Evolutionary conservation across 192 early-diverging fungal species (phyloP).

Genomic region (Piromyces sp.): DNA sequence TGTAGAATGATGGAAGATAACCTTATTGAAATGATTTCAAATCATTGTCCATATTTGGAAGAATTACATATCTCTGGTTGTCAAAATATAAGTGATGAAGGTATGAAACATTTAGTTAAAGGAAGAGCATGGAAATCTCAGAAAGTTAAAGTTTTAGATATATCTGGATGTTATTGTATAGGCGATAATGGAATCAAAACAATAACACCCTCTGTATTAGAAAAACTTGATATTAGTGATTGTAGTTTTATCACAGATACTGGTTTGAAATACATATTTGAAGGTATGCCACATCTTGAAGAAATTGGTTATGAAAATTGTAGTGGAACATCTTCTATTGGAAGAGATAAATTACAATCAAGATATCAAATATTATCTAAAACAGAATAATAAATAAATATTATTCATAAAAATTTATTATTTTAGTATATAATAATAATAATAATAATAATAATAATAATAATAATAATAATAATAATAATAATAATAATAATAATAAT

Average conservation of each 20-base stretch:
- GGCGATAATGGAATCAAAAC: background rate
- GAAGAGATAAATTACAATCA: background rate
- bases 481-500: too few species aligned
- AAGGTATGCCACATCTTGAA: background rate
- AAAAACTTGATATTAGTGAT: background rate
- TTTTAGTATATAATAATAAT: background rate
- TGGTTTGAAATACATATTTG: background rate
- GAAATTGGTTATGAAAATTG: background rate
- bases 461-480: too few species aligned
- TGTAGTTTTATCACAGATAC: background rate
- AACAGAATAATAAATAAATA: background rate
- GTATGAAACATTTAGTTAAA: background rate
- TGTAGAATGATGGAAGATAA: background rate
- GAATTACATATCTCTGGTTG: background rate
- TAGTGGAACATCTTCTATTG: background rate
- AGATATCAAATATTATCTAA: background rate
- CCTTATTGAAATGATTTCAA: background rate
- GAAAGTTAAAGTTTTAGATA: background rate
- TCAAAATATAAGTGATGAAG: background rate
- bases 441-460: too few species aligned
- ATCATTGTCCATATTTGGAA: background rate
- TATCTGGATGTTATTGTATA: background rate
- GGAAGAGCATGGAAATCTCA: background rate
- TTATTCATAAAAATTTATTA: background rate
- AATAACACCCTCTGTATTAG: background rate